Evolutionary conservation across 495 filamentous ascomycete species (phyloP).

Genomic region (Acidiella bohemica): DNA sequence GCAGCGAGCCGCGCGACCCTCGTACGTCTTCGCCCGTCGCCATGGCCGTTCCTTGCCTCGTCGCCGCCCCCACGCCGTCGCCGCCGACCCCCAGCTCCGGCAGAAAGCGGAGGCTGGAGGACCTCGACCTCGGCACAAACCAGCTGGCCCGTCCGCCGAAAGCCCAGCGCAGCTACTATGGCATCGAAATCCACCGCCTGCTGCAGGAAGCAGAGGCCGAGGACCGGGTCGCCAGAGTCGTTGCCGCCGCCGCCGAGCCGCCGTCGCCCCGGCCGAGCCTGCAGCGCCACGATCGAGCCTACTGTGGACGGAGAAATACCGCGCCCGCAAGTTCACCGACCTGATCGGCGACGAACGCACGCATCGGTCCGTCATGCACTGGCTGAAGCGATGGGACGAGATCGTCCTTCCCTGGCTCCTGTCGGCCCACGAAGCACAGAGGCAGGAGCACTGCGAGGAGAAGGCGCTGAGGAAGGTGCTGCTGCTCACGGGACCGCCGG

Average conservation of each 20-base stretch:
- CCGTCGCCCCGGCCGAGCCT: conserved; percentile 15
- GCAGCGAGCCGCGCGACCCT: conserved; percentile 44
- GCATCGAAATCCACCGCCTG: conserved; percentile 73
- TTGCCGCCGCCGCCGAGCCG: conserved; percentile 1
- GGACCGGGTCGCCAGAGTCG: conserved; percentile 9
- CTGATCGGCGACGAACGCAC: conserved; percentile 89
- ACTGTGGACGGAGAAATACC: conserved; percentile 42
- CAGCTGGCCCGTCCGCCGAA: conserved; percentile 38
- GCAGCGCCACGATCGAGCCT: conserved; percentile 13
- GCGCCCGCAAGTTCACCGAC: conserved; percentile 82
- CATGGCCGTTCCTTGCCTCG: no score
- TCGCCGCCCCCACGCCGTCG: conserved; percentile 53
- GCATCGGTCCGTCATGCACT: conserved; percentile 78
- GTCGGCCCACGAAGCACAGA: conserved; percentile 38
- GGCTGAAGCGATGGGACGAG: conserved; percentile 88
- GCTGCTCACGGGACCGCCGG: conserved; percentile 78
- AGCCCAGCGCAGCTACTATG: conserved; percentile 77
- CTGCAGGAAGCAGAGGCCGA: conserved; percentile 43
- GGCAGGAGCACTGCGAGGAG: conserved; percentile 45
- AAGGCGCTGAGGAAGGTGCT: conserved; percentile 71
- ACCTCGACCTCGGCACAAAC: conserved; percentile 13
- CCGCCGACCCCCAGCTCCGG: conserved; percentile 42
- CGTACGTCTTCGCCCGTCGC: conserved; percentile 31
- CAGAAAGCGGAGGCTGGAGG: conserved; percentile 15
- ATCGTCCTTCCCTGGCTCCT: conserved; percentile 71